Conservation (phyloP, 2,329 filamentous ascomycete species). For the Arthroderma uncinatum region DNA sequence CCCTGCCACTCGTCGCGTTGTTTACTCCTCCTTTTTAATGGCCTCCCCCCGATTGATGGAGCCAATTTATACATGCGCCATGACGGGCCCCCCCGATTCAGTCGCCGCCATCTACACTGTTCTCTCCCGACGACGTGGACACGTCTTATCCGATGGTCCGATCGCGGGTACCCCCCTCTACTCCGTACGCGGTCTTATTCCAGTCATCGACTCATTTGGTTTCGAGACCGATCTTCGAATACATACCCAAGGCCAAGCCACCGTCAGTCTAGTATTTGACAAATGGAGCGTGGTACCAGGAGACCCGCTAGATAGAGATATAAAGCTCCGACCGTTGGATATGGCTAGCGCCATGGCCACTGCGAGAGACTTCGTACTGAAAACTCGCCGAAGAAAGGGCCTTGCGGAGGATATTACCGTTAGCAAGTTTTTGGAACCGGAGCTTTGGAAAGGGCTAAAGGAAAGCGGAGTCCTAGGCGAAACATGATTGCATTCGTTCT, state of each 20-base stretch:
- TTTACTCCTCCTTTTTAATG: conserved; percentile 96
- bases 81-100: conserved; percentile 83
- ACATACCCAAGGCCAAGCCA: conserved; percentile 86
- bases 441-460: conserved; percentile 77
- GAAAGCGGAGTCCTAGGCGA: conserved; percentile 77
- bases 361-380: conserved; percentile 89
- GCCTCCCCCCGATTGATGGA: conserved; percentile 94
- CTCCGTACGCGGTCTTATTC: conserved; percentile 78
- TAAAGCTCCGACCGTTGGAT: conserved; percentile 72
- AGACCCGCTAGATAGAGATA: conserved; percentile 81
- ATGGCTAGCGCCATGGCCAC: conserved; percentile 80
- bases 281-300: conserved; percentile 93
- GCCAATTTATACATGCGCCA: conserved; percentile 81
- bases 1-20: conserved; percentile 80
- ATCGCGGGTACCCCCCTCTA: conserved; percentile 92
- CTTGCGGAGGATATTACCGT: conserved; percentile 91
- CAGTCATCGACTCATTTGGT: conserved; percentile 93
- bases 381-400: conserved; percentile 87
- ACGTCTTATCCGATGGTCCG: conserved; percentile 87
- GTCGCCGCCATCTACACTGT: conserved; percentile 87
- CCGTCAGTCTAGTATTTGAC: conserved; percentile 86
- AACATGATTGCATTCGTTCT: conserved; percentile 15
- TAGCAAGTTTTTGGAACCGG: conserved; percentile 90
- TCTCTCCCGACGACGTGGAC: conserved; percentile 73
- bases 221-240: conserved; percentile 97